Percentiles rank a stretch among this genome's conserved stretches.
These are phyloP conservation scores for Trichoderma arundinaceum DNA, from an alignment of 2,329 filamentous ascomycete species.

Conservation along the genomic window DNA sequence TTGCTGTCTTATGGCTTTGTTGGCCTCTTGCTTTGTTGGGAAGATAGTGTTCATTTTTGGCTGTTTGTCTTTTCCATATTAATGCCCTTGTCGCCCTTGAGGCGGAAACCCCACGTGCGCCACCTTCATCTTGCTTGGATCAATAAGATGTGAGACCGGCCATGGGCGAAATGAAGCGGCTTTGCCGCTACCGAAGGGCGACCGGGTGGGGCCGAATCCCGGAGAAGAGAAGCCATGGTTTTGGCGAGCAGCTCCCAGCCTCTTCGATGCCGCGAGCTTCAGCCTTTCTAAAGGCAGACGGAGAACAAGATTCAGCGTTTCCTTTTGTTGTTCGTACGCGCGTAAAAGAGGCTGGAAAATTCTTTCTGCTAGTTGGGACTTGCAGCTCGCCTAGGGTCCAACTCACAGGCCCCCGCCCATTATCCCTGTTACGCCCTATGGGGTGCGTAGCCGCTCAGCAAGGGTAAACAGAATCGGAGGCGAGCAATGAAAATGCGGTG, in stretches of 20 bases:
- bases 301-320: not conserved
- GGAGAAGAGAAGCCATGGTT: not conserved
- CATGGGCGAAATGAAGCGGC: constrained; percentile 14
- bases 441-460: constrained; percentile 11
- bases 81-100: constrained; percentile 27
- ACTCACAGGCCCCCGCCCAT: constrained; percentile 9
- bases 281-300: not conserved
- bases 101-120: constrained; percentile 15
- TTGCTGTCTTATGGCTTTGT: constrained; percentile 17
- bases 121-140: constrained; percentile 11
- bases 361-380: constrained; percentile 1
- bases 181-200: constrained; percentile 8
- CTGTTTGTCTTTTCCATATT: constrained; percentile 22
- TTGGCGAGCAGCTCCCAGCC: not conserved
- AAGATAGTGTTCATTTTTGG: constrained; percentile 6
- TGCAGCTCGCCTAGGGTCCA: constrained; percentile 26
- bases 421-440: constrained; percentile 26
- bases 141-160: not conserved
- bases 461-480: constrained; percentile 10
- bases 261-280: not conserved
- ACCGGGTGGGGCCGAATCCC: constrained; percentile 26
- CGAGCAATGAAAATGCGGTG: constrained; percentile 28
- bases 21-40: constrained; percentile 22
- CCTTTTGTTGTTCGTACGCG: not conserved
- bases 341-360: constrained; percentile 6